A percentile compares a stretch with the other conserved stretches of the same genome.
phyloP scores from a whole-genome alignment of 1,284 basidiomycete species.

The Papiliotrema nemorosa region DNA sequence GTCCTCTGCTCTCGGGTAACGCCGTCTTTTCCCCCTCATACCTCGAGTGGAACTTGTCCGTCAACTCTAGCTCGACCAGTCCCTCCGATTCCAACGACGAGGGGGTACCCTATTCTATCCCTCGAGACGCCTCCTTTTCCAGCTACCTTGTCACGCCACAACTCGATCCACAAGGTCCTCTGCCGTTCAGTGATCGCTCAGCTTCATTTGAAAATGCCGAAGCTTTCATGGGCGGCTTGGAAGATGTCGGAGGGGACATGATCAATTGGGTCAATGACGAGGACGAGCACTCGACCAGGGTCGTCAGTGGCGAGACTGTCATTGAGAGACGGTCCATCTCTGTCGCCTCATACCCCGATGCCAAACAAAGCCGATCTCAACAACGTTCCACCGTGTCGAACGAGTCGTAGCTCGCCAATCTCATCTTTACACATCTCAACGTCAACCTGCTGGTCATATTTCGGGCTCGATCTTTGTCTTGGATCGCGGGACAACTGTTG shows the following conservation, averaged over 20 bases:
- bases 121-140: not conserved
- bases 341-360: too few species aligned
- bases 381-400: too few species aligned
- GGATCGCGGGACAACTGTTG: too few species aligned
- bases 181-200: not conserved
- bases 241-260: not conserved
- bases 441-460: too few species aligned
- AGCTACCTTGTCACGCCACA: not conserved
- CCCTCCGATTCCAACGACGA: not conserved
- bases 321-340: too few species aligned
- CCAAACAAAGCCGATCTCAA: too few species aligned
- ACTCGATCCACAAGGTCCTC: not conserved
- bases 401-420: too few species aligned
- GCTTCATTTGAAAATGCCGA: not conserved
- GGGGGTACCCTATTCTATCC: not conserved
- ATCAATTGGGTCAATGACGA: too few species aligned
- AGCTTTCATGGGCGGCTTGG: not conserved
- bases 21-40: constrained; percentile 3
- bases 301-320: too few species aligned
- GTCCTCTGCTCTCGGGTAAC: constrained; percentile 4
- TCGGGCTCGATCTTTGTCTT: too few species aligned
- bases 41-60: not conserved
- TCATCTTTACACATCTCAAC: too few species aligned
- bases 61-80: not conserved
- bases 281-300: too few species aligned